Evolutionary conservation across 1,139 yeast genomes (phyloP).

Genomic region (Diutina rugosa): DNA sequence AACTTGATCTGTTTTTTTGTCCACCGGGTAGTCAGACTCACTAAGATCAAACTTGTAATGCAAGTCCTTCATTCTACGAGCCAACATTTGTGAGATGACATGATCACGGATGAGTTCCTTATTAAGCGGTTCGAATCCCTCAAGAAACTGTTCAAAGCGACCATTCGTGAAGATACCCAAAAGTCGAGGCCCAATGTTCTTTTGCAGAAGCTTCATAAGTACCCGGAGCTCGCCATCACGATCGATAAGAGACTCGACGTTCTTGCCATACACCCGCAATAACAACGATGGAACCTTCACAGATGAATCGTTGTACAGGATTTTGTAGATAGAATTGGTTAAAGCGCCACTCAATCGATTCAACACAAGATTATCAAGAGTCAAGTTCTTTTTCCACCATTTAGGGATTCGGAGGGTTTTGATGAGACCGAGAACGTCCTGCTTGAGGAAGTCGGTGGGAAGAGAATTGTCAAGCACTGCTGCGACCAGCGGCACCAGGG

Average conservation of each 20-base stretch:
- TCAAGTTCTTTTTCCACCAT: constrained; percentile 49
- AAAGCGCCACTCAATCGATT: constrained; percentile 78
- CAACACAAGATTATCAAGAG: constrained; percentile 33
- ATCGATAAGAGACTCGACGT: constrained; percentile 78
- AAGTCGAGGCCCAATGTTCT: constrained; percentile 78
- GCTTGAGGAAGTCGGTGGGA: constrained; percentile 75
- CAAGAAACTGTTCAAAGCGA: constrained; percentile 80
- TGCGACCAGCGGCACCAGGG: constrained; percentile 22
- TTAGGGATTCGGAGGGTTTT: constrained; percentile 57
- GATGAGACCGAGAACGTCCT: constrained; percentile 58
- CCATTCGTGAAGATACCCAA: constrained; percentile 88
- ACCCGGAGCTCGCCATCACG: constrained; percentile 68
- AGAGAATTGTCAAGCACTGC: constrained; percentile 53
- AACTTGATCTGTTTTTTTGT: constrained; percentile 17
- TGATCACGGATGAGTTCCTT: constrained; percentile 64
- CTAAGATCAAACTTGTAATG: constrained; percentile 70
- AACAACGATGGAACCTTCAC: constrained; percentile 30
- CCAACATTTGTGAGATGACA: constrained; percentile 71
- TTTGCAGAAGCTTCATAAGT: constrained; percentile 58
- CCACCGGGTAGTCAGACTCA: constrained; percentile 18
- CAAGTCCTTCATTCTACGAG: constrained; percentile 91
- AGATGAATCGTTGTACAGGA: constrained; percentile 26
- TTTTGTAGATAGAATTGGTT: constrained; percentile 77
- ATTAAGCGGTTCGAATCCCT: constrained; percentile 64
- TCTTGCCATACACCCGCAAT: constrained; percentile 82